Evolutionary conservation across 2,329 filamentous ascomycete genomes (phyloP), one percentile per base, ranked within the genome.

Genomic region (Orbilia quercus): DNA sequence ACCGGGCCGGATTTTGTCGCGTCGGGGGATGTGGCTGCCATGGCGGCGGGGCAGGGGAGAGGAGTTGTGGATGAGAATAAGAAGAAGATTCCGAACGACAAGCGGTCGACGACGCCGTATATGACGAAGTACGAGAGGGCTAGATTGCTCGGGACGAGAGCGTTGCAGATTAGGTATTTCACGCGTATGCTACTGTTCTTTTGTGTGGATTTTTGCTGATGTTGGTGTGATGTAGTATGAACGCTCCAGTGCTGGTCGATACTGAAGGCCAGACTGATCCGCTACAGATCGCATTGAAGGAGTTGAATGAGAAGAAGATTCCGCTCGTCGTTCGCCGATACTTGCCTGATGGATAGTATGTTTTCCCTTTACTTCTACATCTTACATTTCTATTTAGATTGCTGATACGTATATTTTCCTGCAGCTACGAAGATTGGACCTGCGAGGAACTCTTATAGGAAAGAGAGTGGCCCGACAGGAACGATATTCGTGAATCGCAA

Each of bases 101-200:
- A 96, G 82, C 88, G 95, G 78, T 90, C 88, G 22, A 99, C 95
- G 7, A 99, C 95, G 25, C 95, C 94, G 1, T 99, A 97, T 83
- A 96, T 99, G 94, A 99, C 95, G 77, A 99, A 99, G 84, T 99
- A 99, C 82, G 95, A 99, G 85, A 88, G 89, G 78, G 95, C 95
- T 75, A 89, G 95, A 79, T 94, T 99, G 71, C 83, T 99, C 76
- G 95, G 95, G 51, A 98, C 95, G 42, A 86, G 95, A 77, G 95
- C 95, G 42, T 82, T 98, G 80, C 95, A 99, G 82, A 98, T 99
- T 80, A 97, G 92, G 92, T 96, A 82, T 62, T 87, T 50, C n/a
- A n/a, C n/a, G n/a, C n/a, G n/a, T n/a, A n/a, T n/a, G n/a, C n/a
- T n/a, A n/a, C n/a, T n/a, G n/a, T n/a, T n/a, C n/a, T n/a, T n/a